Evolutionary conservation across 2,329 filamentous ascomycete species (phyloP).

Genomic region (Diaporthe vexans): DNA sequence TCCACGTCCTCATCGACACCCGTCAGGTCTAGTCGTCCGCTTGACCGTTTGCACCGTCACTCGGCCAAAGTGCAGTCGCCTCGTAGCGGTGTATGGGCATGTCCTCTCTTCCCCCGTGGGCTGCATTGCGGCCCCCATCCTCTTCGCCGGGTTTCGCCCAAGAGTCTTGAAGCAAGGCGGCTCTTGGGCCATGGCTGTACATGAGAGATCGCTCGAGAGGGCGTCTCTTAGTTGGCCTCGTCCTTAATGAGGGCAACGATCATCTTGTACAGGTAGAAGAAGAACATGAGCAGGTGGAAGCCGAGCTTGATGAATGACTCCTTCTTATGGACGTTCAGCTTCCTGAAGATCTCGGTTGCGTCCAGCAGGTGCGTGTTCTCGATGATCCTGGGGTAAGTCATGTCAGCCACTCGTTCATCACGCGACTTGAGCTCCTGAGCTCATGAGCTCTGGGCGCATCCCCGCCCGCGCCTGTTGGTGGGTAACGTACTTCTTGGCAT

Average conservation of each 20-base stretch:
- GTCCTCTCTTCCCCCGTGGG: not conserved
- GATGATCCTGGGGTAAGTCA: constrained; percentile 76
- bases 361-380: constrained; percentile 98
- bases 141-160: constrained; percentile 1
- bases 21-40: not conserved
- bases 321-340: constrained; percentile 99
- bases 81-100: constrained; percentile 18
- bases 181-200: not conserved
- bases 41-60: not conserved
- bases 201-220: constrained; percentile 19
- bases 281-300: constrained; percentile 99
- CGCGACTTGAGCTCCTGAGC: not conserved
- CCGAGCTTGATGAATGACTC: constrained; percentile 99
- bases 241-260: constrained; percentile 97
- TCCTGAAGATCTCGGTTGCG: constrained; percentile 99
- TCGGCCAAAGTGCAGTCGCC: constrained; percentile 6
- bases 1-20: not conserved
- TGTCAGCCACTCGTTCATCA: constrained; percentile 12
- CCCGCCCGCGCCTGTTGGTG: not conserved
- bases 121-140: constrained; percentile 1
- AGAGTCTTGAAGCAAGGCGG: constrained; percentile 12
- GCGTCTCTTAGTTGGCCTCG: constrained; percentile 79
- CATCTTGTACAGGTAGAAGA: constrained; percentile 99
- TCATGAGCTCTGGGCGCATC: constrained; percentile 2
- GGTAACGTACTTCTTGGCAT: constrained; percentile 91